Percentiles rank a stretch among this genome's conserved stretches.
These are phyloP conservation scores for Lepidium didymum DNA, from an alignment of 345 rosid species.

Conservation along the genomic window DNA sequence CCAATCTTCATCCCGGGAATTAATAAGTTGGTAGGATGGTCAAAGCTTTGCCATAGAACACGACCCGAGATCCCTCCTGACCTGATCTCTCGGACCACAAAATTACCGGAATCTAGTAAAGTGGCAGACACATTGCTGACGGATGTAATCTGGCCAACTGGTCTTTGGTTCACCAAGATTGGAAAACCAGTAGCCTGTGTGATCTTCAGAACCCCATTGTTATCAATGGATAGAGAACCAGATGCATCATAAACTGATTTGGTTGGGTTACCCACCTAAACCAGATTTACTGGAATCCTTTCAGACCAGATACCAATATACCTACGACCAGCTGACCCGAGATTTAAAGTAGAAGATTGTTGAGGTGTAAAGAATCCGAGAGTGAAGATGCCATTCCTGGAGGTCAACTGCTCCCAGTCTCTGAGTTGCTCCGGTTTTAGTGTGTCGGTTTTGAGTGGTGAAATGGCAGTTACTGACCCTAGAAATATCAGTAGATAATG, in stretches of 20 bases:
- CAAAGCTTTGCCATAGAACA: constrained; percentile 62
- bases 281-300: constrained; percentile 26
- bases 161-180: constrained; percentile 31
- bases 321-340: constrained; percentile 38
- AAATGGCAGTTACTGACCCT: not conserved
- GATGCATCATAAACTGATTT: constrained; percentile 45
- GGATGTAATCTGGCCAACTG: not conserved
- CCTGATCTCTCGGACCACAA: constrained; percentile 30
- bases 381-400: constrained; percentile 36
- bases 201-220: constrained; percentile 43
- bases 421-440: constrained; percentile 45
- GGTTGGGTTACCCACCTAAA: constrained; percentile 55
- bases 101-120: constrained; percentile 46
- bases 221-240: constrained; percentile 38
- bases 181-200: constrained; percentile 25
- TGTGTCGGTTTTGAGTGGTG: constrained; percentile 19
- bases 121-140: constrained; percentile 31
- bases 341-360: constrained; percentile 3
- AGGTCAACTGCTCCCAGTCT: constrained; percentile 53
- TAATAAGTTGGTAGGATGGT: constrained; percentile 43
- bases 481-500: constrained; percentile 6
- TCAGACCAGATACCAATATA: constrained; percentile 50
- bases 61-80: constrained; percentile 28
- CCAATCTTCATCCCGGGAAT: constrained; percentile 72
- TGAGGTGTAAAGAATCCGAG: constrained; percentile 56